These are phyloP conservation scores for Lophiostoma macrostomum DNA, from an alignment of 495 filamentous ascomycete genomes.

Conservation along the genomic window DNA sequence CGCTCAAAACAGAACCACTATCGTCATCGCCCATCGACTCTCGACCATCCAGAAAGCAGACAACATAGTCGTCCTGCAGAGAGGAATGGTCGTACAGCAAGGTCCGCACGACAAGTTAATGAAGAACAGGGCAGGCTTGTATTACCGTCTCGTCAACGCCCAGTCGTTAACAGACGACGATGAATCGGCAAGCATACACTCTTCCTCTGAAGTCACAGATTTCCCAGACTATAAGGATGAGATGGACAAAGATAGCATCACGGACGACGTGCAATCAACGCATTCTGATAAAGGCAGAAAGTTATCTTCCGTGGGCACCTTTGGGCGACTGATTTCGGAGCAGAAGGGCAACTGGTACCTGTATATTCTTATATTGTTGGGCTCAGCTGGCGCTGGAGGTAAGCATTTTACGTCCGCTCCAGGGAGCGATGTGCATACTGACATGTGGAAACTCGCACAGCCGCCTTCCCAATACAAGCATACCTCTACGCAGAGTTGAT, in stretches of 20 bases:
- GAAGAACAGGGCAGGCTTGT: constrained; percentile 59
- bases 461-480: constrained; percentile 6
- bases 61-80: constrained; percentile 88
- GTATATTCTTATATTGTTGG: background rate
- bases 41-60: constrained; percentile 90
- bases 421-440: constrained; percentile 44
- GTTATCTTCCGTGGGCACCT: constrained; percentile 83
- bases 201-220: constrained; percentile 48
- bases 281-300: too few relatives aligned
- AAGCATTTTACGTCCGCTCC: constrained; percentile 85
- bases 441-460: background rate
- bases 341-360: constrained; percentile 3
- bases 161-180: constrained; percentile 83
- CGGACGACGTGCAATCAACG: too few relatives aligned
- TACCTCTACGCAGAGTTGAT: constrained; percentile 6
- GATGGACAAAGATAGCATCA: too few relatives aligned
- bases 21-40: constrained; percentile 90
- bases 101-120: constrained; percentile 74
- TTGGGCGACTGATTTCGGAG: constrained; percentile 51
- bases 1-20: constrained; percentile 81
- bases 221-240: background rate
- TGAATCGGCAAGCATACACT: too few relatives aligned
- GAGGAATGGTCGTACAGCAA: constrained; percentile 80
- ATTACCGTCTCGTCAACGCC: constrained; percentile 89
- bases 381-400: background rate